phyloP scores from a whole-genome alignment of 2,329 filamentous ascomycete genomes.

The Ilyonectria sp. region DNA sequence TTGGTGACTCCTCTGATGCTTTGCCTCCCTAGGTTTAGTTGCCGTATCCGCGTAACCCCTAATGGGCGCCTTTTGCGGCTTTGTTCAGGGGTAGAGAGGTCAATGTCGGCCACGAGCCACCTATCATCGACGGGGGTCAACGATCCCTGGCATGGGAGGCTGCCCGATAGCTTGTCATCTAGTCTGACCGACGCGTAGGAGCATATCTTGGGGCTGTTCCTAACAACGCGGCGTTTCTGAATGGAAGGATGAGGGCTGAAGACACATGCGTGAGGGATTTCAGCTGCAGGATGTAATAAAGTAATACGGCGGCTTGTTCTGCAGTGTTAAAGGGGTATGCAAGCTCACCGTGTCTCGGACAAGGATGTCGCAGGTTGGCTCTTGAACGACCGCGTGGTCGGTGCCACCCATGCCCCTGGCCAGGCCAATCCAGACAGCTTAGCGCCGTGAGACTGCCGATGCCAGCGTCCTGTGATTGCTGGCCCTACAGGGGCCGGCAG shows the following conservation, averaged over 20 bases:
- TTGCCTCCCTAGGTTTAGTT: slow-evolving; percentile 25
- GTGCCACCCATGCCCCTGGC: slow-evolving; percentile 45
- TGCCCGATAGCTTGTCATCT: not conserved
- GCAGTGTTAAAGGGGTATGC: slow-evolving; percentile 50
- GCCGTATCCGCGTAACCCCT: slow-evolving; percentile 32
- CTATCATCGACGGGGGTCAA: slow-evolving; percentile 14
- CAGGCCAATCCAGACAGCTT: slow-evolving; percentile 37
- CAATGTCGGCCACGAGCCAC: slow-evolving; percentile 16
- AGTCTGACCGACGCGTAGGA: not conserved
- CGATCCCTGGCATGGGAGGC: slow-evolving; percentile 13
- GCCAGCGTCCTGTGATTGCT: slow-evolving; percentile 30
- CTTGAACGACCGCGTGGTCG: slow-evolving; percentile 46
- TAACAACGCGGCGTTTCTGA: not conserved
- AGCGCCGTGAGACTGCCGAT: slow-evolving; percentile 45
- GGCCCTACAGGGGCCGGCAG: slow-evolving; percentile 26
- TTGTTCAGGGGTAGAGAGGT: slow-evolving; percentile 40
- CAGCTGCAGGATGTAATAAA: slow-evolving; percentile 46
- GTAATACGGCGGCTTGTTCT: slow-evolving; percentile 41
- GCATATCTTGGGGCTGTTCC: not conserved
- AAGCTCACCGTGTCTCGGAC: slow-evolving; percentile 46
- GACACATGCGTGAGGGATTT: slow-evolving; percentile 30
- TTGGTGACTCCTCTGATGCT: slow-evolving; percentile 17
- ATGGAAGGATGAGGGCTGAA: not conserved
- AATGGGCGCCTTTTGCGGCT: slow-evolving; percentile 36
- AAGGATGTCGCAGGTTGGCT: slow-evolving; percentile 40